phyloP scores from a whole-genome alignment of 495 filamentous ascomycete species.

The Aspergillus saccharolyticus region DNA sequence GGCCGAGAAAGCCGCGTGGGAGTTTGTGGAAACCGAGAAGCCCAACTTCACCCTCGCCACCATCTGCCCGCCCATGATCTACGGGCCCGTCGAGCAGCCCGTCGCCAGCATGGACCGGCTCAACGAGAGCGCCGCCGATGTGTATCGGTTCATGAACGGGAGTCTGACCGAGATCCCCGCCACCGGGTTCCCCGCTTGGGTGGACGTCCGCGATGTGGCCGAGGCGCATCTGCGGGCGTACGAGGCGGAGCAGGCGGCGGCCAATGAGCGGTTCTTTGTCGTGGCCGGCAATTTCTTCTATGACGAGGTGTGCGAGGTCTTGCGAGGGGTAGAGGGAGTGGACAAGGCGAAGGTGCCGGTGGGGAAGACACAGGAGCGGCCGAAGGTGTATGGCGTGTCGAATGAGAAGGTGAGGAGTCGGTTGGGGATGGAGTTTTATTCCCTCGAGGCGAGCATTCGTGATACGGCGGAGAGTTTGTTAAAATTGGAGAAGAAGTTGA shows the following conservation, averaged over 20 bases:
- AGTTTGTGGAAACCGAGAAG: conserved; percentile 58
- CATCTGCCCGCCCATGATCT: conserved; percentile 50
- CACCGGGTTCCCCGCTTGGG: conserved; percentile 33
- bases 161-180: conserved; percentile 25
- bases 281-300: neutral
- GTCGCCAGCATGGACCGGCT: conserved; percentile 22
- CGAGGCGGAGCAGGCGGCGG: conserved; percentile 24
- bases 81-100: conserved; percentile 41
- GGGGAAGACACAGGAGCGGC: neutral
- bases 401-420: neutral
- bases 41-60: conserved; percentile 65
- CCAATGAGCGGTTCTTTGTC: conserved; percentile 29
- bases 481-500: neutral
- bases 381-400: neutral
- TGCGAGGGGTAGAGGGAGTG: too few species aligned
- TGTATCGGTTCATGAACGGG: conserved; percentile 23
- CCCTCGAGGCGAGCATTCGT: neutral
- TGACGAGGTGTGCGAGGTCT: neutral
- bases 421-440: neutral
- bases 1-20: conserved; percentile 50
- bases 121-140: conserved; percentile 37
- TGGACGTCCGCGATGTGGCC: conserved; percentile 44
- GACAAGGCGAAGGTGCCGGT: neutral
- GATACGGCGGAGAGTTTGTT: neutral
- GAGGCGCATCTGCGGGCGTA: conserved; percentile 38